Evolutionary conservation across 208 protist genomes (phyloP).

Genomic region (Acanthamoeba sp.): DNA sequence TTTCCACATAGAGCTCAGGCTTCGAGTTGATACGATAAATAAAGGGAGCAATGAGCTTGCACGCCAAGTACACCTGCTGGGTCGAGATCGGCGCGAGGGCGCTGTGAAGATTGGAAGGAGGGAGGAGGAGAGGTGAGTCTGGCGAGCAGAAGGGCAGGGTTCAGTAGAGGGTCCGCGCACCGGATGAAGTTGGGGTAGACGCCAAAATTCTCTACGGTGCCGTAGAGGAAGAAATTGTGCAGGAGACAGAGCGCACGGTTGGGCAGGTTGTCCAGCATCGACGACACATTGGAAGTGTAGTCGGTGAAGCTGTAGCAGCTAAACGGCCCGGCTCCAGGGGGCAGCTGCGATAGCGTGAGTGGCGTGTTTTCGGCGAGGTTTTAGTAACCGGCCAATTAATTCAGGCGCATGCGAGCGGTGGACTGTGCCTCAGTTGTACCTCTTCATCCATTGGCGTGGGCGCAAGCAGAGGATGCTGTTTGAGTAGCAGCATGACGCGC

Average conservation of each 20-base stretch:
- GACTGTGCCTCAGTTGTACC: too few species aligned
- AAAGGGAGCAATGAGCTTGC: conserved; percentile 54
- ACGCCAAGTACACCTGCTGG: conserved; percentile 21
- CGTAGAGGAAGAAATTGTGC: conserved; percentile 56
- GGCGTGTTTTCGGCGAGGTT: too few species aligned
- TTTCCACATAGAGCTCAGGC: conserved; percentile 13
- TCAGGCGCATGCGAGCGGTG: too few species aligned
- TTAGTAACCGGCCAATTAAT: too few species aligned
- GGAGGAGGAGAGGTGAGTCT: background rate
- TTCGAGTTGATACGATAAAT: conserved; percentile 43
- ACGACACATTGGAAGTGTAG: conserved; percentile 28
- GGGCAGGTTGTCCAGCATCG: conserved; percentile 1
- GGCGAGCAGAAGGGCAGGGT: background rate
- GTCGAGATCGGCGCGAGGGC: background rate
- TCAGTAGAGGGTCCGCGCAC: background rate
- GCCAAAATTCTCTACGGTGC: conserved; percentile 12
- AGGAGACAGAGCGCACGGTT: conserved; percentile 1
- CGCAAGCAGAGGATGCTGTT: conserved; percentile 21
- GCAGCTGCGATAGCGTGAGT: too few species aligned
- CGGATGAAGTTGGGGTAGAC: conserved; percentile 54
- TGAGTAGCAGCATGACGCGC: conserved; percentile 9
- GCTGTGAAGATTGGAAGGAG: background rate
- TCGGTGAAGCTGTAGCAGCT: conserved; percentile 52
- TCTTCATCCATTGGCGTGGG: conserved; percentile 4
- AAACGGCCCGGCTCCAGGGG: background rate